A percentile compares a stretch with the other conserved stretches of the same genome.
Conservation (phyloP, 2,329 filamentous ascomycete species). For the Ascochyta lentis region DNA sequence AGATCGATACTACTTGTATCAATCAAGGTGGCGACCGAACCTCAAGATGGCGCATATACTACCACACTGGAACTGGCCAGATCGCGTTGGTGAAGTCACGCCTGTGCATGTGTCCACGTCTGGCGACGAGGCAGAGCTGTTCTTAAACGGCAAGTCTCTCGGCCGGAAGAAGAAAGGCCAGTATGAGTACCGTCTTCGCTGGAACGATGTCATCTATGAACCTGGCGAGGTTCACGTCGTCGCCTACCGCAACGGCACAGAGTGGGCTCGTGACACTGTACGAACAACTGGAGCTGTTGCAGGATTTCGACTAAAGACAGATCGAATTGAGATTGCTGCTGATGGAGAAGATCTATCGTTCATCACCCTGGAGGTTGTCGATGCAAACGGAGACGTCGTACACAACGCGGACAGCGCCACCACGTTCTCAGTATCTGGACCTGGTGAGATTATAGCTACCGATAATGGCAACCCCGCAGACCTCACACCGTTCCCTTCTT, state of each 20-base stretch:
- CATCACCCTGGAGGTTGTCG: constrained; percentile 55
- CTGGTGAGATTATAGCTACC: constrained; percentile 51
- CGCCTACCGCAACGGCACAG: constrained; percentile 56
- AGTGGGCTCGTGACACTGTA: constrained; percentile 56
- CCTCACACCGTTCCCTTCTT: constrained; percentile 29
- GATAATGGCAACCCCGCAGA: constrained; percentile 38
- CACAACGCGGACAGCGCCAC: constrained; percentile 53
- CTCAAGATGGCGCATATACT: constrained; percentile 60
- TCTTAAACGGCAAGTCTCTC: constrained; percentile 58
- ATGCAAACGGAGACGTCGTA: constrained; percentile 54
- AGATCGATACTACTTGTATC: constrained; percentile 63
- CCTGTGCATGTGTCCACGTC: constrained; percentile 63
- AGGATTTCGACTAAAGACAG: constrained; percentile 50
- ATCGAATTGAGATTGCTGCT: constrained; percentile 51
- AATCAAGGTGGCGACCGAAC: constrained; percentile 60
- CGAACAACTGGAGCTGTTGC: constrained; percentile 53
- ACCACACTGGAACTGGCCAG: constrained; percentile 64
- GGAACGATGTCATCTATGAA: constrained; percentile 59
- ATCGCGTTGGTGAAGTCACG: constrained; percentile 55
- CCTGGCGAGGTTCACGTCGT: constrained; percentile 58
- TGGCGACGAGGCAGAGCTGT: constrained; percentile 62
- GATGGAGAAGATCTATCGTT: constrained; percentile 57
- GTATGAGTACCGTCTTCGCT: constrained; percentile 59
- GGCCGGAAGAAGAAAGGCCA: constrained; percentile 50
- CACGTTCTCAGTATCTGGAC: constrained; percentile 53